Base-by-base conservation (phyloP, 2,329 filamentous ascomycete genomes). In the Colletotrichum lindemuthianum region DNA sequence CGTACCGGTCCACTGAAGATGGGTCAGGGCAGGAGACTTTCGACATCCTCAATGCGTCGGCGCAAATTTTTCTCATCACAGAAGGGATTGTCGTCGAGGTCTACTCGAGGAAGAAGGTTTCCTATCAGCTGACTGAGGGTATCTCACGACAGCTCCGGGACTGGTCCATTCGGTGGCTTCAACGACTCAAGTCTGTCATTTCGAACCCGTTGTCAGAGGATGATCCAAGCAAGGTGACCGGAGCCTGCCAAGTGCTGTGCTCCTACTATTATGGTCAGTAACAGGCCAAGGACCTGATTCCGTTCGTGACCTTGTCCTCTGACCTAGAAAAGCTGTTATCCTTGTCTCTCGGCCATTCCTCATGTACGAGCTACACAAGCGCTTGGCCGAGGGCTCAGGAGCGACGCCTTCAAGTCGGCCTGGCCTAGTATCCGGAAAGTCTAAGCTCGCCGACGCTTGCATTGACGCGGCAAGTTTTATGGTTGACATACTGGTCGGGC, bases 401-500 rank as follows among this genome's bases (percentile, higher is more conserved):
- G 63, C 47, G n/a, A 24, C 3, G 10, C 12, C 41, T 6, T 7
- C 32, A 2, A n/a, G 33, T 8, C 40, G 51, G 24, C 13, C 39
- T 1, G 58, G 58, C n/a, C 52, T 75, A 59, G 70, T 72, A 6
- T 80, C 81, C 0, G 81, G 81, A 2, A 83, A 83, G 67, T 79
- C 81, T 0, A 84, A 80, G 65, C 72, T 86, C 8, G 84, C 84
- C 0, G 83, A 86, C 69, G 84, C 84, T 1, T 86, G 84, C 34
- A 85, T 86, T 39, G 84, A 86, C 53, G 82, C 84, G 0, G 84
- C 83, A 1, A 83, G 81, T 52, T 67, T 86, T 33, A 84, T 86
- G 82, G 79, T 85, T 1, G 82, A 85, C 60, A 76, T 78, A 0
- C 74, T 85, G 6, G 67, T 81, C 10, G 79, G 80, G 37, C 71